phyloP scores from a whole-genome alignment of 2,329 filamentous ascomycete species.

The Sphaerulina vaccinii region DNA sequence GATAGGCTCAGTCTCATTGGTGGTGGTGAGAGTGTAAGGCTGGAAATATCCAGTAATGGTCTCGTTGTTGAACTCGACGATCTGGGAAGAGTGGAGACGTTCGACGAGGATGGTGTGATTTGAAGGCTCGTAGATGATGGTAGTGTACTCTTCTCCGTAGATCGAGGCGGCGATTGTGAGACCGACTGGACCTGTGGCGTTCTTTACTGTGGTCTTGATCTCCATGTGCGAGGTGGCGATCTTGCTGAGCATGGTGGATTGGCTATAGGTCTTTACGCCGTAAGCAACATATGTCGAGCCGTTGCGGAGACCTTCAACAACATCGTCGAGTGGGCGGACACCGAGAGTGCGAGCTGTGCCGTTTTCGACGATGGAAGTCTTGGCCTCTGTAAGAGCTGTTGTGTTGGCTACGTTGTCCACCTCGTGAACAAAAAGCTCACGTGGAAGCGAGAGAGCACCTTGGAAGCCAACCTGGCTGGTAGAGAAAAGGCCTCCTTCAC shows the following conservation, averaged over 20 bases:
- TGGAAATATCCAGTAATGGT: constrained; percentile 49
- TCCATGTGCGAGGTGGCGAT: constrained; percentile 42
- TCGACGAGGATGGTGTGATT: constrained; percentile 50
- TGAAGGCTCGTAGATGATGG: constrained; percentile 47
- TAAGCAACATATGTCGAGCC: constrained; percentile 30
- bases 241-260: constrained; percentile 31
- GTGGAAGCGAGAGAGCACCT: constrained; percentile 45
- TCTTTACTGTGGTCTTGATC: constrained; percentile 39
- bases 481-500: constrained; percentile 40
- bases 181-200: constrained; percentile 43
- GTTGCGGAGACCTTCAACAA: constrained; percentile 42
- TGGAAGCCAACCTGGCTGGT: constrained; percentile 46
- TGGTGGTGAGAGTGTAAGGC: constrained; percentile 41
- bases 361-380: constrained; percentile 31
- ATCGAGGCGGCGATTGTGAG: constrained; percentile 46
- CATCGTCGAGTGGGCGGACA: constrained; percentile 45
- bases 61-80: constrained; percentile 44
- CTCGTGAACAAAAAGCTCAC: constrained; percentile 50
- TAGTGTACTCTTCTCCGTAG: constrained; percentile 45
- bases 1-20: constrained; percentile 39
- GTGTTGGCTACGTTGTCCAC: constrained; percentile 39
- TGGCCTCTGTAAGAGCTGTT: constrained; percentile 29
- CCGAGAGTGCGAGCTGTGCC: constrained; percentile 48
- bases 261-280: constrained; percentile 29
- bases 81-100: constrained; percentile 44